Evolutionary conservation across 2,329 filamentous ascomycete genomes (phyloP).

Genomic region (Ascochyta lentis): DNA sequence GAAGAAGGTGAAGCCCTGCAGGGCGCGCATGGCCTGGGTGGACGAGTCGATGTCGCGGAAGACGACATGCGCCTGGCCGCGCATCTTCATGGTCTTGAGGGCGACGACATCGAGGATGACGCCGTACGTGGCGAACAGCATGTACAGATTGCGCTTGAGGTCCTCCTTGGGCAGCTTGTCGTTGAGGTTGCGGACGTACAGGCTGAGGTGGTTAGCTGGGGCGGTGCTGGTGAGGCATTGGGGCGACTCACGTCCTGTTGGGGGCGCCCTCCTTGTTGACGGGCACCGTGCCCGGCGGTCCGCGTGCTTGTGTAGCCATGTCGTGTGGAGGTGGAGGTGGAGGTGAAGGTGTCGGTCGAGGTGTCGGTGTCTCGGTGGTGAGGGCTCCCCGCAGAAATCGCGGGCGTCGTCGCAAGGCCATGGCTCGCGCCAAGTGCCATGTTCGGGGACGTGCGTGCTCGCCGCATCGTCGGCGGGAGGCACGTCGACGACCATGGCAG

Average conservation of each 20-base stretch:
- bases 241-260: conserved; percentile 43
- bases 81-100: conserved; percentile 89
- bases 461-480: conserved; percentile 16
- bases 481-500: conserved; percentile 10
- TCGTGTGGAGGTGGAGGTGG: neutral
- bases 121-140: conserved; percentile 92
- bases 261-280: conserved; percentile 29
- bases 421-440: conserved; percentile 23
- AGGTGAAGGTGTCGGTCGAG: neutral
- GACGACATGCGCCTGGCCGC: conserved; percentile 92
- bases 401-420: neutral
- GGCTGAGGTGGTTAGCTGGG: conserved; percentile 56
- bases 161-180: conserved; percentile 91
- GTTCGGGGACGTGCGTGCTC: conserved; percentile 27
- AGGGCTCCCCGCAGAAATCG: conserved; percentile 39
- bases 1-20: conserved; percentile 86
- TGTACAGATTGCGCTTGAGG: conserved; percentile 85
- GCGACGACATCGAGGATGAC: conserved; percentile 90
- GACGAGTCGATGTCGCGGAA: conserved; percentile 90
- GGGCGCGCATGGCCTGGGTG: conserved; percentile 88
- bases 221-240: neutral
- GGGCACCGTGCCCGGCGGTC: conserved; percentile 31
- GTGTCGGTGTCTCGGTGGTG: conserved; percentile 15
- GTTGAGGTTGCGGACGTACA: conserved; percentile 89
- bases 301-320: conserved; percentile 38